phyloP scores from a whole-genome alignment of 164 flowering plant genomes.

The Macadamia tetraphylla region DNA sequence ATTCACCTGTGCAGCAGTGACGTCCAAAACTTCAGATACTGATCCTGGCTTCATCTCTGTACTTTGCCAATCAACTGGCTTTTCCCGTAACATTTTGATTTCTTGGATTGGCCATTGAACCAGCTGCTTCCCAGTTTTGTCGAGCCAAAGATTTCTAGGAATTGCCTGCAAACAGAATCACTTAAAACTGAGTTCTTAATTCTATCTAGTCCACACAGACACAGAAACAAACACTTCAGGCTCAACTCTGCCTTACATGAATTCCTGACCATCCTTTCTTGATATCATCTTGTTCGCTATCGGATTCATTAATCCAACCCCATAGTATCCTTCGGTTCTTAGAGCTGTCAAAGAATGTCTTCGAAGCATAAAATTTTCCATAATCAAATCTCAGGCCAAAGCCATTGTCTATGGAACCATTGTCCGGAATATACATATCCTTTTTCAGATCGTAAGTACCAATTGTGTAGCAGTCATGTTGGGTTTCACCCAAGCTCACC shows the following conservation, averaged over 20 bases:
- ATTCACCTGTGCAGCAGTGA: constrained; percentile 39
- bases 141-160: constrained; percentile 50
- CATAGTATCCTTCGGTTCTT: constrained; percentile 38
- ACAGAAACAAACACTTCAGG: too few species aligned
- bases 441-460: constrained; percentile 29
- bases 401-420: constrained; percentile 13
- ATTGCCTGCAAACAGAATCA: constrained; percentile 26
- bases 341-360: constrained; percentile 14
- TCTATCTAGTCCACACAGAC: too few species aligned
- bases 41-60: constrained; percentile 19
- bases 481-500: constrained; percentile 27
- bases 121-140: constrained; percentile 36
- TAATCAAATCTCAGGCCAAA: constrained; percentile 36
- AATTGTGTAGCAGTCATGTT: constrained; percentile 32
- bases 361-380: too few species aligned
- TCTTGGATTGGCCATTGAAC: constrained; percentile 59
- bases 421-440: constrained; percentile 29
- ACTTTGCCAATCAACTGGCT: constrained; percentile 3
- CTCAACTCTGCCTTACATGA: constrained; percentile 16
- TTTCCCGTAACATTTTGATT: constrained; percentile 28
- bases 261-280: constrained; percentile 30
- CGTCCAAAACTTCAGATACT: constrained; percentile 21
- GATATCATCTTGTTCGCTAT: constrained; percentile 1
- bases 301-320: constrained; percentile 47
- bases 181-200: too few species aligned